Conservation (phyloP, 1,284 basidiomycete genomes). For the Microstroma glucosiphilum region DNA sequence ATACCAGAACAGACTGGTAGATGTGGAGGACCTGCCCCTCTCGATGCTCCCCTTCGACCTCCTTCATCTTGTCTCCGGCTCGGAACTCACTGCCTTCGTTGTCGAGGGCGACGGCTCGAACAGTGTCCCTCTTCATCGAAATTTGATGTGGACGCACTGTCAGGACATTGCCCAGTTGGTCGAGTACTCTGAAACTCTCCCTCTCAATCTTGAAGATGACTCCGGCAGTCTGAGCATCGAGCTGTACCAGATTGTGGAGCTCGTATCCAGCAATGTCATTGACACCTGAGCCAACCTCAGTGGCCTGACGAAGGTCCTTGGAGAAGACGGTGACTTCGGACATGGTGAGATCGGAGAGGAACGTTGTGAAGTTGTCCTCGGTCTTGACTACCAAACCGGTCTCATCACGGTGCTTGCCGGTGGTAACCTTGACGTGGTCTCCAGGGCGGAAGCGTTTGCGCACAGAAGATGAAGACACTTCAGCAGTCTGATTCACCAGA, state of each 20-base stretch:
- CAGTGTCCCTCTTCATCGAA: slow-evolving; percentile 72
- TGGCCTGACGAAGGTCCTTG: slow-evolving; percentile 93
- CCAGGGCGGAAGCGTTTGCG: slow-evolving; percentile 92
- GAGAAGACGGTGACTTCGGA: slow-evolving; percentile 95
- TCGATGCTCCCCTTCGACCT: slow-evolving; percentile 77
- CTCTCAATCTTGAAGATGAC: slow-evolving; percentile 97
- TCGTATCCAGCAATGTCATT: slow-evolving; percentile 89
- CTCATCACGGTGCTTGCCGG: slow-evolving; percentile 87
- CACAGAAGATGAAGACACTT: slow-evolving; percentile 80
- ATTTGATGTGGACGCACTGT: slow-evolving; percentile 92
- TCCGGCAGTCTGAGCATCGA: slow-evolving; percentile 88
- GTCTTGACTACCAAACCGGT: slow-evolving; percentile 93
- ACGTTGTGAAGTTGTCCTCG: slow-evolving; percentile 73
- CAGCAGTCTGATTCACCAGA: slow-evolving; percentile 68
- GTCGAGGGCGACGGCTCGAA: slow-evolving; percentile 80
- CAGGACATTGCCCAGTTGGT: slow-evolving; percentile 77
- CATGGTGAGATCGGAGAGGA: slow-evolving; percentile 93
- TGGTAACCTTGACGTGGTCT: slow-evolving; percentile 97
- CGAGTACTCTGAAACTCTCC: slow-evolving; percentile 87
- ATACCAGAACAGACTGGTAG: slow-evolving; percentile 88
- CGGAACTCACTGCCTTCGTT: slow-evolving; percentile 70
- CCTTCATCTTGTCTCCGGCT: slow-evolving; percentile 86
- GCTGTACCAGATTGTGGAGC: slow-evolving; percentile 88
- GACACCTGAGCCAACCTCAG: slow-evolving; percentile 83
- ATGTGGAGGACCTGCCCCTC: slow-evolving; percentile 90